phyloP scores from a whole-genome alignment of 495 filamentous ascomycete species.

The Achaetomiella virescens region DNA sequence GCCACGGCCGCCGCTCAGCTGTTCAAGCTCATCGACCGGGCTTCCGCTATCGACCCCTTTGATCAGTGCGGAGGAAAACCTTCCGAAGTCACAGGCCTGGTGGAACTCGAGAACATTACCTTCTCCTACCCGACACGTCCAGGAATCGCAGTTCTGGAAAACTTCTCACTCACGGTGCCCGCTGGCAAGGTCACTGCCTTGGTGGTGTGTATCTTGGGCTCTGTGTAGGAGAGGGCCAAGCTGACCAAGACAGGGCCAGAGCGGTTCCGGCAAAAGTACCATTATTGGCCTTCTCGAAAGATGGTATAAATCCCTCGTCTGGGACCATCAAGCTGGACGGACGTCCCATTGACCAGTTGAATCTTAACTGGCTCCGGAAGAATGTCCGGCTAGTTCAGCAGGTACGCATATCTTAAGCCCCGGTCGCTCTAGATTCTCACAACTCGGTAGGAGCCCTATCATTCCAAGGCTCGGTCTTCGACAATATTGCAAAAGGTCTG shows the following conservation, averaged over 20 bases:
- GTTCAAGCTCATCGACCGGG: conserved; percentile 77
- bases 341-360: conserved; percentile 45
- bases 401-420: background rate
- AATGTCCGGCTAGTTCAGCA: conserved; percentile 64
- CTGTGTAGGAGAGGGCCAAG: background rate
- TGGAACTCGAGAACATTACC: conserved; percentile 72
- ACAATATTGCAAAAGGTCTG: conserved; percentile 57
- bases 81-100: conserved; percentile 61
- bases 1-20: conserved; percentile 79
- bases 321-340: conserved; percentile 49
- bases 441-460: conserved; percentile 53
- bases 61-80: conserved; percentile 58
- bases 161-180: conserved; percentile 66
- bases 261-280: conserved; percentile 70
- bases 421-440: background rate
- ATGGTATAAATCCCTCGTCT: conserved; percentile 68
- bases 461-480: conserved; percentile 64
- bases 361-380: conserved; percentile 57
- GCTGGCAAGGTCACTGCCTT: conserved; percentile 82
- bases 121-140: conserved; percentile 88
- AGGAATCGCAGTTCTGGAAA: conserved; percentile 71
- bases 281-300: conserved; percentile 85
- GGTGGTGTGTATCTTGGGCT: conserved; percentile 55
- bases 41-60: conserved; percentile 72
- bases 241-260: conserved; percentile 20